Evolutionary conservation across 257 asterid species (phyloP), one percentile per base, ranked within the genome.

Genomic region (Primulina huaijiensis): DNA sequence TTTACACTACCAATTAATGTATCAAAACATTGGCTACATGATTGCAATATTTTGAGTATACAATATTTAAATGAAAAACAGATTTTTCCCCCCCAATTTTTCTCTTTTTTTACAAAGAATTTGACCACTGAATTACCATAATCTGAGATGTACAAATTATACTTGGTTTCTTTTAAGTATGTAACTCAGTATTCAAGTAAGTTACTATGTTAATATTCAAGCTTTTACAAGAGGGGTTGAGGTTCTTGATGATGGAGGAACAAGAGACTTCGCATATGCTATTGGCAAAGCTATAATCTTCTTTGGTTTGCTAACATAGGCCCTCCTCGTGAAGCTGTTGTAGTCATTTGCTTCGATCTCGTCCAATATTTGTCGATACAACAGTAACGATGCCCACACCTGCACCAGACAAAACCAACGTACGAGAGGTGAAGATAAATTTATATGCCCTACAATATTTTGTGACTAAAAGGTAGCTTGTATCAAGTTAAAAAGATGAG

Each of bases 291-390:
- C 78, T 8, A 91, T 62, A 19, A 94, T 77, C 95, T 89, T 94
- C 80, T 92, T 89, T 8, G 96, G 89, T 70, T 91, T 91, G 79
- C 90, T 78, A 53, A 94, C 99, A 64, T 85, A 94, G 0, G 99
- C 98, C 77, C 98, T 85, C 84, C 75, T 84, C 30, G 96, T 91
- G 88, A 94, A 94, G 38, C 89, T 94, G 92, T 94, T 83, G 85
- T 88, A 94, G 88, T 91, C 99, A 23, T 94, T 94, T 0, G 92
- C 98, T 71, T 94, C 99, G 6, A 94, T 89, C 87, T 91, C 96
- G 31, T 94, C 99, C 70, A 94, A 74, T 75, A 94, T 94, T 78
- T 91, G 90, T 20, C 92, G 87, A 67, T 91, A 91, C 77, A 94
- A 62, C 43, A 91, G 77, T 69, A 94, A 56, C 0, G 99, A 80